Percentiles rank a stretch among this genome's conserved stretches.
These are phyloP conservation scores for Quercus berberidifolia DNA, from an alignment of 306 rosid genomes.

Conservation along the genomic window DNA sequence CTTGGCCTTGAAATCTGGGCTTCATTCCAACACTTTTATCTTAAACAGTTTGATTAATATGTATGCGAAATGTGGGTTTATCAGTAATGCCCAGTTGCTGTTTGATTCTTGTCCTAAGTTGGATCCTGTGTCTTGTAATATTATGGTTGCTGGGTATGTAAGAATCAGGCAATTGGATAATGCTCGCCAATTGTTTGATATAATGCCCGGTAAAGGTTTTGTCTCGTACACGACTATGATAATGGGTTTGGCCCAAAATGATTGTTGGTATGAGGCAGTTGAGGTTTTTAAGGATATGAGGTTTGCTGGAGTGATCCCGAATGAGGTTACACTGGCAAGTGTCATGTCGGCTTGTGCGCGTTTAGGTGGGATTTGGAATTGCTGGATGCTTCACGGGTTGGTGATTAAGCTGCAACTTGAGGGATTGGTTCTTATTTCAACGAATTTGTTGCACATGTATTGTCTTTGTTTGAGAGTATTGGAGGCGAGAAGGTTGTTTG, in stretches of 20 bases:
- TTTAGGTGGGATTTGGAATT: conserved; percentile 56
- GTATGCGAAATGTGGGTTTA: conserved; percentile 64
- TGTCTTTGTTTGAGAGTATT: conserved; percentile 52
- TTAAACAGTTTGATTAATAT: conserved; percentile 66
- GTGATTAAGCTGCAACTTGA: conserved; percentile 44
- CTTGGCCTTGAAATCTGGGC: conserved; percentile 56
- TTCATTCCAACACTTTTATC: conserved; percentile 52
- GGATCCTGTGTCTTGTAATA: conserved; percentile 78
- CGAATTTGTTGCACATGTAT: conserved; percentile 78
- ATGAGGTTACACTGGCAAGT: conserved; percentile 65
- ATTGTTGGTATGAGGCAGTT: conserved; percentile 55
- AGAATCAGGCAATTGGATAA: conserved; percentile 47
- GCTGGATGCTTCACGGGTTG: conserved; percentile 63
- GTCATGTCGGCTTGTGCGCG: conserved; percentile 59
- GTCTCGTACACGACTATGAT: conserved; percentile 87
- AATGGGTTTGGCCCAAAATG: conserved; percentile 66
- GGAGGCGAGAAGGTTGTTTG: conserved; percentile 65
- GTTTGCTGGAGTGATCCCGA: conserved; percentile 50
- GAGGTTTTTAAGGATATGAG: conserved; percentile 74
- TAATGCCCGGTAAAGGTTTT: conserved; percentile 60
- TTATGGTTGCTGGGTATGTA: conserved; percentile 67
- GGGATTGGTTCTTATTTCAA: conserved; percentile 53
- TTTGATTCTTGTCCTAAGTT: conserved; percentile 38
- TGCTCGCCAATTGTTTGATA: conserved; percentile 69
- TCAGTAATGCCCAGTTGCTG: conserved; percentile 44